A percentile compares a stretch with the other conserved stretches of the same genome.
phyloP scores from a whole-genome alignment of 345 rosid species.

The Pelargonium nanum region DNA sequence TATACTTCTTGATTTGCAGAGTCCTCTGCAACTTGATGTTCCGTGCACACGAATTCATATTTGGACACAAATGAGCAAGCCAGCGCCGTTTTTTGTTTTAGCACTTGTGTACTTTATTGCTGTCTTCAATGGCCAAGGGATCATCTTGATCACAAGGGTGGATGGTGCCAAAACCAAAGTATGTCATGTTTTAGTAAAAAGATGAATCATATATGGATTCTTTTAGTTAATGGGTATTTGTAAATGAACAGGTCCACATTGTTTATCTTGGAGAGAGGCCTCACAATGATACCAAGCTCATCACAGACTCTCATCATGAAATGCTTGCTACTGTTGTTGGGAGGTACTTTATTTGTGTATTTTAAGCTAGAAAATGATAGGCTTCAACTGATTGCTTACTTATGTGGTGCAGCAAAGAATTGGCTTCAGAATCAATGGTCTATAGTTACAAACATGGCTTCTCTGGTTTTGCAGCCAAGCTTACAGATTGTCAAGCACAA shows the following conservation, averaged over 20 bases:
- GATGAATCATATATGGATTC: no score
- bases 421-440: constrained; percentile 40
- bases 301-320: constrained; percentile 46
- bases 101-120: no score
- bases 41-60: no score
- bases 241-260: constrained; percentile 40
- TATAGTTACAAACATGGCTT: constrained; percentile 69
- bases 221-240: not conserved
- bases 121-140: no score
- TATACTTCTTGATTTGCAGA: no score
- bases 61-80: no score
- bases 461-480: constrained; percentile 69
- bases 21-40: no score
- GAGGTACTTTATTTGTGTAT: constrained; percentile 26
- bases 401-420: constrained; percentile 40
- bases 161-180: no score
- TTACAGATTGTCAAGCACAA: constrained; percentile 47
- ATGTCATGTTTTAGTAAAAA: no score
- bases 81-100: no score
- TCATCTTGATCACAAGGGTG: no score
- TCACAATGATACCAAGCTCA: constrained; percentile 28
- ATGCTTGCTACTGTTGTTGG: constrained; percentile 50
- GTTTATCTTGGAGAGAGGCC: constrained; percentile 51
- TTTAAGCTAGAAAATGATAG: not conserved
- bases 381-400: not conserved